Evolutionary conservation across 148 eudicot species (phyloP).

Genomic region (Rhododendron molle): DNA sequence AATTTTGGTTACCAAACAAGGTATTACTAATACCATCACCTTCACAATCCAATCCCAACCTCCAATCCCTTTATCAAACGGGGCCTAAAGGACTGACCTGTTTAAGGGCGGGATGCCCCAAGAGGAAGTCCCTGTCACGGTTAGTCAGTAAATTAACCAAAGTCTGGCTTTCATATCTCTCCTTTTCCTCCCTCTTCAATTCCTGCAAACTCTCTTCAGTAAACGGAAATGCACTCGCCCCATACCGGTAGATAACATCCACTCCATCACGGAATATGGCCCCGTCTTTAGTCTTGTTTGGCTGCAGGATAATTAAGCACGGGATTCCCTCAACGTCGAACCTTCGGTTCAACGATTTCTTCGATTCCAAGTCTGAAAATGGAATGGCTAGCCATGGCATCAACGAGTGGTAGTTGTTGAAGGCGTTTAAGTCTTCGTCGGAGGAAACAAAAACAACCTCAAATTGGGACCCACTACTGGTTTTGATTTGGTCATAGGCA

Average conservation of each 20-base stretch:
- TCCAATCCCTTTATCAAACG: no score
- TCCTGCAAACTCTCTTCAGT: constrained; percentile 45
- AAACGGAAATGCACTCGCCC: constrained; percentile 53
- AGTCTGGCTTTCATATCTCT: constrained; percentile 53
- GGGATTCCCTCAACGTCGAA: constrained; percentile 67
- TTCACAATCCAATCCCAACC: no score
- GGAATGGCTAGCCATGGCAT: constrained; percentile 86
- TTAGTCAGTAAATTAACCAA: constrained; percentile 37
- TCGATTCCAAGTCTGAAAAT: constrained; percentile 52
- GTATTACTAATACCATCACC: no score
- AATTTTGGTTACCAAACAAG: no score
- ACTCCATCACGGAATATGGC: constrained; percentile 38
- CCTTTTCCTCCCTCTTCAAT: constrained; percentile 38
- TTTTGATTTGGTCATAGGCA: constrained; percentile 42
- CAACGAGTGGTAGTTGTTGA: constrained; percentile 33
- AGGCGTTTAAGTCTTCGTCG: constrained; percentile 58
- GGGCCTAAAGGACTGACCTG: constrained; percentile 42
- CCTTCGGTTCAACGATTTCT: constrained; percentile 35
- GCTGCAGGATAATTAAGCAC: constrained; percentile 49
- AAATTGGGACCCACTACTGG: constrained; percentile 21
- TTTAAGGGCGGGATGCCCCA: constrained; percentile 33
- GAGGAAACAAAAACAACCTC: constrained; percentile 68
- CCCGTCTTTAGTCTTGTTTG: constrained; percentile 20
- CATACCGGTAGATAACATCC: constrained; percentile 53
- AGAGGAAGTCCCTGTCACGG: constrained; percentile 42